Percentiles rank a stretch among this genome's conserved stretches.
These are phyloP conservation scores for Suhomyces atakaporum DNA, from an alignment of 1,139 yeast species.

Conservation along the genomic window DNA sequence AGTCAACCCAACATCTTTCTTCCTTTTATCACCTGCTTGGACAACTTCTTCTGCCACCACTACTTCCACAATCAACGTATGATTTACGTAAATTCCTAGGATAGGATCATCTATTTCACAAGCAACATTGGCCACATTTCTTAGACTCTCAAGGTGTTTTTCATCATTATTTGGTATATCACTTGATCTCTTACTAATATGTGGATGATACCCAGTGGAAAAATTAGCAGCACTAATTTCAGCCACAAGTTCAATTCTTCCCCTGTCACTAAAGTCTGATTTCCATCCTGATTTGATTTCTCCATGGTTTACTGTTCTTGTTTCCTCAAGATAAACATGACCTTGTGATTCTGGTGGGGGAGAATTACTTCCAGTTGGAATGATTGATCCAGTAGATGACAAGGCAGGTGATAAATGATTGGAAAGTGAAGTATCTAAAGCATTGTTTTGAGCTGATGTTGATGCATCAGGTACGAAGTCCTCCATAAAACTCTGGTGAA, in stretches of 20 bases:
- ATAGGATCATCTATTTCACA: constrained; percentile 85
- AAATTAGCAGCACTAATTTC: constrained; percentile 60
- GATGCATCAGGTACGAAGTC: constrained; percentile 18
- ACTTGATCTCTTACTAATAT: constrained; percentile 30
- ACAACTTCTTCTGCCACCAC: constrained; percentile 90
- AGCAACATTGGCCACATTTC: constrained; percentile 59
- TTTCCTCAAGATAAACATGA: constrained; percentile 66
- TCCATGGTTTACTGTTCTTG: constrained; percentile 71
- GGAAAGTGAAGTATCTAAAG: no score
- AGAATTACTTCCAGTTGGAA: constrained; percentile 5
- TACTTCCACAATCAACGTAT: constrained; percentile 76
- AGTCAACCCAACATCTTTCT: constrained; percentile 15
- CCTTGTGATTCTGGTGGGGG: constrained; percentile 22
- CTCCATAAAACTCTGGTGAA: constrained; percentile 11
- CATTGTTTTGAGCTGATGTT: constrained; percentile 22
- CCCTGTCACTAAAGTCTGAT: constrained; percentile 76
- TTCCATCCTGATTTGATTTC: constrained; percentile 93
- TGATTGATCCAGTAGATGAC: constrained; percentile 1
- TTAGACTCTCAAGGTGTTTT: constrained; percentile 26
- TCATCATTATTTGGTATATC: constrained; percentile 29
- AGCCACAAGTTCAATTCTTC: constrained; percentile 75
- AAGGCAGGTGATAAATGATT: constrained; percentile 1
- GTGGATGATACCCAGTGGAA: constrained; percentile 55
- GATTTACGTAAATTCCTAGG: constrained; percentile 74
- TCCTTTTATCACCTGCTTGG: constrained; percentile 31